These are phyloP conservation scores for Xylaria castorea DNA, from an alignment of 495 filamentous ascomycete species.

Conservation along the genomic window DNA sequence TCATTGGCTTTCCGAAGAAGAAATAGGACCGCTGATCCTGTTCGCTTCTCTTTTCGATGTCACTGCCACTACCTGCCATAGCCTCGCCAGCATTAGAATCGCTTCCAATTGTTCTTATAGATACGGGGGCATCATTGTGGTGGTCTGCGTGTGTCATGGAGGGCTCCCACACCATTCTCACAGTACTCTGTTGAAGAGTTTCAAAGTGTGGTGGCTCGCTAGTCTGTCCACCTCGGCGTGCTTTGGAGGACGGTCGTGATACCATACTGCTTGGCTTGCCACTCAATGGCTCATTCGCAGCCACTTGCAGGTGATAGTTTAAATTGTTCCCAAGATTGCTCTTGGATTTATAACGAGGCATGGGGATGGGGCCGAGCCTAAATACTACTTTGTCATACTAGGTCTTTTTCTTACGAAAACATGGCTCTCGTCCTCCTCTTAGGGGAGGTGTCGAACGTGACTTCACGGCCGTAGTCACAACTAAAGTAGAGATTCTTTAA, in stretches of 20 bases:
- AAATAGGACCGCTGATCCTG: constrained; percentile 33
- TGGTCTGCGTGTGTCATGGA: neutral
- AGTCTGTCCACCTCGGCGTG: neutral
- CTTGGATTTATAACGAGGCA: neutral
- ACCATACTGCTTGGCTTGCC: neutral
- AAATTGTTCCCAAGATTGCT: neutral
- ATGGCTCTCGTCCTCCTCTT: neutral
- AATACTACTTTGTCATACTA: neutral
- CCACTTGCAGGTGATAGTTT: neutral
- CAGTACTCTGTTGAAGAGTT: neutral
- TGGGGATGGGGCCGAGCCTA: neutral
- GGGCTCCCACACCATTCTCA: neutral
- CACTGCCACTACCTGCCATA: constrained; percentile 31
- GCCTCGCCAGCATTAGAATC: constrained; percentile 2
- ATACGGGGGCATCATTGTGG: neutral
- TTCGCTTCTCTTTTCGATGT: constrained; percentile 32
- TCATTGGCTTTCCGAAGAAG: constrained; percentile 40
- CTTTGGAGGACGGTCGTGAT: neutral
- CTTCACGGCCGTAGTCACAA: constrained; percentile 28
- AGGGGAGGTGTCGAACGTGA: neutral
- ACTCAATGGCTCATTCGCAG: neutral
- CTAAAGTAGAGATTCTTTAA: neutral
- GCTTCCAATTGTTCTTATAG: neutral
- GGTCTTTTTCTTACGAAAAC: neutral
- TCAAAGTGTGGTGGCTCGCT: neutral